Evolutionary conservation across 2,329 filamentous ascomycete genomes (phyloP).

Genomic region (Fusarium redolens): DNA sequence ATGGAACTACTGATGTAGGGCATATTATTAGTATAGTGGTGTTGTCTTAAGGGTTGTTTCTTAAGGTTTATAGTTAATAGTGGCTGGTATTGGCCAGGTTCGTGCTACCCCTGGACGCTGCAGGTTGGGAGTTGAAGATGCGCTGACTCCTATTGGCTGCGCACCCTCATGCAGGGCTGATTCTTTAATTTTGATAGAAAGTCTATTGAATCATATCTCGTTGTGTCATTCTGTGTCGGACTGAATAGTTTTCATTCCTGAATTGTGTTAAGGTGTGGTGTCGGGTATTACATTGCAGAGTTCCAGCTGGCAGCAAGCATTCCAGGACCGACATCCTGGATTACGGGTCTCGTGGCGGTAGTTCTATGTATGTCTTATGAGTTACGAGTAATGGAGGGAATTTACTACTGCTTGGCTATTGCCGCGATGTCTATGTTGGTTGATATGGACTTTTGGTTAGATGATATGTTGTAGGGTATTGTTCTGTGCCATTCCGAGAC

Average conservation of each 20-base stretch:
- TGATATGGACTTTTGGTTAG: neutral
- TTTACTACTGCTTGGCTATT: neutral
- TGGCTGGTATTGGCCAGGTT: slow-evolving; percentile 6
- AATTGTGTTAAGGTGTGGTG: slow-evolving; percentile 19
- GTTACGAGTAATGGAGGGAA: neutral
- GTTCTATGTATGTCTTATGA: slow-evolving; percentile 17
- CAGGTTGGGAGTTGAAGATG: slow-evolving; percentile 14
- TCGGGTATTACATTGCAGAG: neutral
- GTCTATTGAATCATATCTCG: slow-evolving; percentile 2
- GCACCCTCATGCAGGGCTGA: neutral
- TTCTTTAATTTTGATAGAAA: neutral
- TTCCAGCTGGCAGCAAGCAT: slow-evolving; percentile 8
- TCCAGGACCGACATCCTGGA: slow-evolving; percentile 27
- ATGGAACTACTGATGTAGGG: slow-evolving; percentile 24
- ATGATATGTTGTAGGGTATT: neutral
- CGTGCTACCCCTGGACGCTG: slow-evolving; percentile 30
- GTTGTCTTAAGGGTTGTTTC: slow-evolving; percentile 12
- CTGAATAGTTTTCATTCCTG: slow-evolving; percentile 22
- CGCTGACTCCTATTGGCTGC: neutral
- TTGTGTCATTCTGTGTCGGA: slow-evolving; percentile 12
- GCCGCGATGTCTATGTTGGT: neutral
- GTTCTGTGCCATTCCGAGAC: slow-evolving; percentile 1
- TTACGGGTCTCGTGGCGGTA: slow-evolving; percentile 5
- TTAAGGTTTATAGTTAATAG: slow-evolving; percentile 3
- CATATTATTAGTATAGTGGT: slow-evolving; percentile 21